A percentile compares a stretch with the other conserved stretches of the same genome.
Evolutionary conservation across 257 asterid species (phyloP).

Genomic region (Leptodermis oblonga): DNA sequence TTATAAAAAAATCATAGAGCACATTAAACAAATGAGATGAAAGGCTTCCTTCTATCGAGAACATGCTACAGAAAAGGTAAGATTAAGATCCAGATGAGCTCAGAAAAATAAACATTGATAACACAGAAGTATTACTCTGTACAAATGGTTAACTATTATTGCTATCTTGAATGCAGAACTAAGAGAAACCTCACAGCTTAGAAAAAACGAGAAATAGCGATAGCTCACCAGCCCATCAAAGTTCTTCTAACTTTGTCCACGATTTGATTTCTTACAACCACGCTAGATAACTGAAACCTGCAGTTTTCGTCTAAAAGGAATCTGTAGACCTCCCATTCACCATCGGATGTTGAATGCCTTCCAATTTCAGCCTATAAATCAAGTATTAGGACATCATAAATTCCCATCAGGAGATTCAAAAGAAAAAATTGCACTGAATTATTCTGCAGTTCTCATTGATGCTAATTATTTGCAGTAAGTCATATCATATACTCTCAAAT

Average conservation of each 20-base stretch:
- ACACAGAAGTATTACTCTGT: conserved; percentile 2
- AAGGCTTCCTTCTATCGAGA: not conserved
- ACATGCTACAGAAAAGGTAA: not conserved
- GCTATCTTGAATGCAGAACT: not conserved
- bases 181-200: not conserved
- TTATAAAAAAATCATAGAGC: not conserved
- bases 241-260: conserved; percentile 74
- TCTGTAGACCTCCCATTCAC: conserved; percentile 82
- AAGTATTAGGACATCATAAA: not conserved
- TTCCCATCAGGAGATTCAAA: not conserved
- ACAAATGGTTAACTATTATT: conserved; percentile 12
- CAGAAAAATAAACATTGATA: not conserved
- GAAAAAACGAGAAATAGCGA: not conserved
- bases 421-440: not conserved
- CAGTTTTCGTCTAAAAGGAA: conserved; percentile 77
- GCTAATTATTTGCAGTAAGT: not conserved
- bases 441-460: not conserved
- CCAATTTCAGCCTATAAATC: conserved; percentile 73
- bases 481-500: not conserved
- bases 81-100: not conserved
- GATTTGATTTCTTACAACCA: conserved; percentile 49
- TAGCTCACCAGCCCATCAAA: conserved; percentile 81
- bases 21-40: not conserved
- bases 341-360: conserved; percentile 55
- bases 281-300: conserved; percentile 37